Evolutionary conservation across 495 filamentous ascomycete genomes (phyloP), one percentile per base, ranked within the genome.

Genomic region (Podospora bellae-mahoneyi): DNA sequence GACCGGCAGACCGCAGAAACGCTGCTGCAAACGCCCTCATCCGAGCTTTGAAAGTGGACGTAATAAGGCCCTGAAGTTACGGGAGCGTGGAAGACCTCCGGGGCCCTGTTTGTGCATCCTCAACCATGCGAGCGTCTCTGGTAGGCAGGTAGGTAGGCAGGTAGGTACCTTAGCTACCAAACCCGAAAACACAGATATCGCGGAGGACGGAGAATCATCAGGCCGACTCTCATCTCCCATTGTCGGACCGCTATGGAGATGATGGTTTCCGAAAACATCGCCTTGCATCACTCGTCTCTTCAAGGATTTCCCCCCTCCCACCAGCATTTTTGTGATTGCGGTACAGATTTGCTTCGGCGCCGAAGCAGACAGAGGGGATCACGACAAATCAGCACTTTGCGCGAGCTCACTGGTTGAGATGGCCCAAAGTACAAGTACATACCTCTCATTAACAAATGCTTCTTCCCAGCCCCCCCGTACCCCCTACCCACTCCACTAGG

Each of bases 1-100:
- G 15, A 26, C 53, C 70, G 75, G 72, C 71, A 69, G 75, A 23
- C 65, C 62, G 74, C 75, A 76, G 68, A 28, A 13, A 7, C 64
- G 62, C 62, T 60, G 66, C 64, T 74, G 74, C 71, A 73, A 69
- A 76, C 63, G 56, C 68, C 70, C 71, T 68, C 9, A 62, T 19
- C 18, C 30, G 53, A 18, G 20, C 39, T 64, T 27, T 62, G 34
- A 28, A 60, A 13, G 18, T 20, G 48, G n/a, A 32, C 1, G 6
- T 26, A 44, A 30, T 64, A 1, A 58, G 59, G 27, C 18, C 10
- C 20, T 23, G 26, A 32, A 30, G 60, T 30, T 20, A 60, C 19
- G 18, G 10, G 9, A 20, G 60, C 26, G 3, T 62, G 16, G 20
- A 20, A 19, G 60, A 62, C 2, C 23, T 32, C 30, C 30, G 30